Evolutionary conservation across 441 rosid species (phyloP), one percentile per base, ranked within the genome.

Genomic region (Theobroma grandiflorum): DNA sequence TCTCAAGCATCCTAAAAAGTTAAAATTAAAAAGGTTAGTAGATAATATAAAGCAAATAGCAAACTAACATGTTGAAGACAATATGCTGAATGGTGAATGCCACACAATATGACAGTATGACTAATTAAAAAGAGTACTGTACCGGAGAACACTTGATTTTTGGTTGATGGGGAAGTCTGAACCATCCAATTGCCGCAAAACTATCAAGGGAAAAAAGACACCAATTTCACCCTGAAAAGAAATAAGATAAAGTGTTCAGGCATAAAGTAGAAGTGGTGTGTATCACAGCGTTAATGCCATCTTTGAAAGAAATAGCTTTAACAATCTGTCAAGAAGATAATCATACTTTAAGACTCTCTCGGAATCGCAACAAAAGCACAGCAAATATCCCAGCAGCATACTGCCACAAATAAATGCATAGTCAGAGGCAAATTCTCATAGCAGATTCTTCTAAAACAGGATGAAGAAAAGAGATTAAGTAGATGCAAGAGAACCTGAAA

Each of bases 291-390:
- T 42, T 43, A 61, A 75, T 8, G 50, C 69, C 50, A 49, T 57
- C 33, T 53, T 15, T 61, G 49, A 72, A 77, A 74, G 35, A 74
- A 26, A 42, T 50, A 58, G 70, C 64, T 31, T 33, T 35, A 76
- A 78, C 53, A 67, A 80, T 81, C 67, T 68, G 74, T 70, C 76
- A 79, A 82, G 62, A 78, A 71, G 42, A 80, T 65, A 75, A 16
- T 80, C 97, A 78, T 92, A 97, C 99, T 86, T 97, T 96, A 66
- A 97, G 98, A 89, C 99, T 94, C 86, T 93, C 99, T 85, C 99
- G 87, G 86, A 95, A 94, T 67, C 96, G 93, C 86, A 91, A 86
- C 83, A 97, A 82, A 89, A 96, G 99, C 81, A 97, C 95, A 9
- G 93, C 91, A 91, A 95, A 97, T 79, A 97, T 93, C 86, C 98